Conservation (phyloP, 495 filamentous ascomycete species). For the Penicillium simplicissimum region DNA sequence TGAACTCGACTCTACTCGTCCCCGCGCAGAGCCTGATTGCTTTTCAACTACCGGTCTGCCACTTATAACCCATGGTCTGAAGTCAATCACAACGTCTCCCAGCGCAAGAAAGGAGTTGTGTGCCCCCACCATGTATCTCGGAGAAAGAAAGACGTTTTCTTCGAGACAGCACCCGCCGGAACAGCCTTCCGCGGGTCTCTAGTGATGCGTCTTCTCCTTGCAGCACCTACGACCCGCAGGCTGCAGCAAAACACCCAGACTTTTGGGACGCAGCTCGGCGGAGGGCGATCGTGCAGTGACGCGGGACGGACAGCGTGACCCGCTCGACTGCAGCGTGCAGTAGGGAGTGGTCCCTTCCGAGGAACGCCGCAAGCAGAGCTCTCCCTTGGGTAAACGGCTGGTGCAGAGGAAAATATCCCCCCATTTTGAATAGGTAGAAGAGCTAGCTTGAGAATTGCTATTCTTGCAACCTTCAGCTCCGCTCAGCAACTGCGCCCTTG, state of each 20-base stretch:
- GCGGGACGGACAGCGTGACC: slow-evolving; percentile 17
- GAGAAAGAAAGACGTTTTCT: slow-evolving; percentile 12
- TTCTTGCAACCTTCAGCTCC: slow-evolving; percentile 17
- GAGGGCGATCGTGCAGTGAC: slow-evolving; percentile 18
- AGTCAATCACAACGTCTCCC: slow-evolving; percentile 2
- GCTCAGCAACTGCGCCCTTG: slow-evolving; percentile 16
- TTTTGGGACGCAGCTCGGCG: slow-evolving; percentile 10
- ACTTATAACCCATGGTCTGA: not conserved
- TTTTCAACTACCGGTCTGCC: not conserved
- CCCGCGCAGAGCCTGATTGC: not conserved
- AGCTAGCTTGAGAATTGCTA: not conserved
- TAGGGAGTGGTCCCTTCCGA: slow-evolving; percentile 3
- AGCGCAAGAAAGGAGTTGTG: slow-evolving; percentile 3
- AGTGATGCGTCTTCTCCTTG: slow-evolving; percentile 21
- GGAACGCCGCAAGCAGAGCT: not conserved
- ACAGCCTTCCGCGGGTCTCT: slow-evolving; percentile 14
- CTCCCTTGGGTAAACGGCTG: not conserved
- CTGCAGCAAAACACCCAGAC: slow-evolving; percentile 12
- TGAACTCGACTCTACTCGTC: not conserved
- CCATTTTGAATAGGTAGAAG: not conserved
- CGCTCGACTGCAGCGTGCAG: slow-evolving; percentile 12
- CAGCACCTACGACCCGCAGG: slow-evolving; percentile 17
- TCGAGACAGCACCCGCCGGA: slow-evolving; percentile 17
- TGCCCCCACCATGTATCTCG: slow-evolving; percentile 21
- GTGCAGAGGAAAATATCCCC: not conserved